Conservation (phyloP, 148 eudicot genomes). For the Pharnaceum exiguum region DNA sequence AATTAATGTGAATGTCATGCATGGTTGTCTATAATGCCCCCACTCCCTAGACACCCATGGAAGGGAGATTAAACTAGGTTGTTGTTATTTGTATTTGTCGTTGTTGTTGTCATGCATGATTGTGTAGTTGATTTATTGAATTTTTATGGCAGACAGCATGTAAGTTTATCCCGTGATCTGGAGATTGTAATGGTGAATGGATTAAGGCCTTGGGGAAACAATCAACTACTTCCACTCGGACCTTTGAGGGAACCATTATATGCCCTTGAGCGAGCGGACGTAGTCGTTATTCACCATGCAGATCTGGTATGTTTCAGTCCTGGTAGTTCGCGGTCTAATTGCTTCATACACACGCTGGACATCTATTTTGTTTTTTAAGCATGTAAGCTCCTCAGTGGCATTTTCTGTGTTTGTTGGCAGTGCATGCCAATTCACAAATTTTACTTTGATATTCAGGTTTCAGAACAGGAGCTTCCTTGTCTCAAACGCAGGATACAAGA, state of each 20-base stretch:
- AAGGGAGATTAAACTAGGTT: too few relatives aligned
- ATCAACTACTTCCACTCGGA: slow-evolving; percentile 66
- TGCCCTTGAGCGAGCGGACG: slow-evolving; percentile 73
- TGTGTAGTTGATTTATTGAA: slow-evolving; percentile 6
- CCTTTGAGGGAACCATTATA: slow-evolving; percentile 86
- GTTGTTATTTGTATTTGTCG: too few relatives aligned
- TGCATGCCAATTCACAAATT: not conserved
- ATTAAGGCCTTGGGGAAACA: slow-evolving; percentile 83
- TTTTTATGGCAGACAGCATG: slow-evolving; percentile 62
- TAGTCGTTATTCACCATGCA: slow-evolving; percentile 81
- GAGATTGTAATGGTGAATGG: slow-evolving; percentile 95
- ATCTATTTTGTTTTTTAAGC: not conserved
- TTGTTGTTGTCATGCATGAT: not conserved
- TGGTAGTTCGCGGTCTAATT: not conserved
- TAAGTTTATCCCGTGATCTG: slow-evolving; percentile 67
- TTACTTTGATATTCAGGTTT: slow-evolving; percentile 37
- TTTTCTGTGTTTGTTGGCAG: not conserved
- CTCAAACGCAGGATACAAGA: slow-evolving; percentile 38
- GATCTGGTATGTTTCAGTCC: slow-evolving; percentile 53
- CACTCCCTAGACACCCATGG: too few relatives aligned
- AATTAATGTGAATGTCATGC: too few relatives aligned
- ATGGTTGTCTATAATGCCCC: too few relatives aligned
- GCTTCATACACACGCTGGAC: not conserved
- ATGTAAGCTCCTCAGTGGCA: not conserved
- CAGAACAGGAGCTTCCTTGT: slow-evolving; percentile 28